These are phyloP conservation scores for Phaffomyces opuntiae DNA, from an alignment of 805 yeast genomes.

Conservation along the genomic window DNA sequence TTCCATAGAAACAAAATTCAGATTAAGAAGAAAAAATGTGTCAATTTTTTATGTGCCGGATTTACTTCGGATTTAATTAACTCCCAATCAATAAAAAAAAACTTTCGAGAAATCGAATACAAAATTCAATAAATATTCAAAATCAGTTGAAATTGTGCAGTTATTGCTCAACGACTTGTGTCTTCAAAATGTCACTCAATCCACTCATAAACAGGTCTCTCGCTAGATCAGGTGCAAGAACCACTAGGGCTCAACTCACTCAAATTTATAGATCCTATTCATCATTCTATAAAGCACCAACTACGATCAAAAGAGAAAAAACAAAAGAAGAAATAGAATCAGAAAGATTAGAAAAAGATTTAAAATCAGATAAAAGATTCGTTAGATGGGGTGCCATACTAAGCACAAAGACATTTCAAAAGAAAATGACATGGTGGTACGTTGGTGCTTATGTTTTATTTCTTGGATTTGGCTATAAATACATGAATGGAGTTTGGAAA, in stretches of 20 bases:
- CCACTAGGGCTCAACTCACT: too few relatives aligned
- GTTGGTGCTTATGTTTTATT: slow-evolving; percentile 53
- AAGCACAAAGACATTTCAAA: slow-evolving; percentile 51
- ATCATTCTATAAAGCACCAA: slow-evolving; percentile 19
- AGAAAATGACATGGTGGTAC: slow-evolving; percentile 56
- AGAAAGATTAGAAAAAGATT: slow-evolving; percentile 26
- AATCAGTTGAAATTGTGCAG: too few relatives aligned
- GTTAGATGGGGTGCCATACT: slow-evolving; percentile 48
- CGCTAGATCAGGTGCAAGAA: too few relatives aligned
- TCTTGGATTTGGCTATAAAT: slow-evolving; percentile 51
- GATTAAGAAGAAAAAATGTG: too few relatives aligned
- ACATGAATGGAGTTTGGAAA: slow-evolving; percentile 58
- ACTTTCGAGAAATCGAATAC: too few relatives aligned
- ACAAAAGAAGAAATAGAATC: slow-evolving; percentile 27
- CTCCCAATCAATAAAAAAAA: background rate
- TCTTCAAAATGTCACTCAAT: too few relatives aligned
- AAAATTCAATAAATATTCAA: too few relatives aligned
- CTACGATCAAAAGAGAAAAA: slow-evolving; percentile 16
- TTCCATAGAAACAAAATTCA: too few relatives aligned
- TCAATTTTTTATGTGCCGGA: too few relatives aligned
- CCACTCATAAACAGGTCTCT: too few relatives aligned
- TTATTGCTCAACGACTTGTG: too few relatives aligned
- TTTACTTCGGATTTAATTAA: background rate
- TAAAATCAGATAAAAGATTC: slow-evolving; percentile 29
- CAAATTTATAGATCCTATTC: slow-evolving; percentile 3